Conservation (phyloP, 768 basidiomycete genomes). For the Phylloporus rhodoxanthus region DNA sequence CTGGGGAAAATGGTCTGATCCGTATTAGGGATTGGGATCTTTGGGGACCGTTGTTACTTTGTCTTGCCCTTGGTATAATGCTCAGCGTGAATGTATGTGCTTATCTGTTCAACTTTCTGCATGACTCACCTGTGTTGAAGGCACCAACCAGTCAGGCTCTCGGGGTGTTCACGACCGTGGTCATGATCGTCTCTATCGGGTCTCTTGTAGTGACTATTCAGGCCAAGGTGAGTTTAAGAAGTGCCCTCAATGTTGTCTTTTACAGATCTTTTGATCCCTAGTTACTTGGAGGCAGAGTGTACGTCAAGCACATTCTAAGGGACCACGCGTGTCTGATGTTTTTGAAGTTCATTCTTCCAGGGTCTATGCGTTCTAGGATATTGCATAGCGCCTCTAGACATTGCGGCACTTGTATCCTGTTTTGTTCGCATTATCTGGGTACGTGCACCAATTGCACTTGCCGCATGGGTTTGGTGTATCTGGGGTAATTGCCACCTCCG, state of each 20-base stretch:
- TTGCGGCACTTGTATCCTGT: slow-evolving; percentile 82
- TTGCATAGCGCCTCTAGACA: slow-evolving; percentile 87
- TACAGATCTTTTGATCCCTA: slow-evolving; percentile 23
- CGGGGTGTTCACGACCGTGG: slow-evolving; percentile 88
- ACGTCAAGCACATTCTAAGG: slow-evolving; percentile 22
- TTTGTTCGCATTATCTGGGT: slow-evolving; percentile 84
- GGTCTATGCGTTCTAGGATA: slow-evolving; percentile 93
- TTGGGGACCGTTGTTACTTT: slow-evolving; percentile 90
- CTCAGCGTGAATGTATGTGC: slow-evolving; percentile 72
- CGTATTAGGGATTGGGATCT: slow-evolving; percentile 86
- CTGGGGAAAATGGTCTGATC: slow-evolving; percentile 2
- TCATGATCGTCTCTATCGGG: slow-evolving; percentile 87
- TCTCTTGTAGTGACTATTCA: slow-evolving; percentile 92
- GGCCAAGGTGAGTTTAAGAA: slow-evolving; percentile 62
- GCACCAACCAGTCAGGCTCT: slow-evolving; percentile 80
- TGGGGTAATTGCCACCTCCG: slow-evolving; percentile 61
- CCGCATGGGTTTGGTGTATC: slow-evolving; percentile 93
- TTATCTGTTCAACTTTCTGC: neutral
- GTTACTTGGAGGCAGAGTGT: slow-evolving; percentile 83
- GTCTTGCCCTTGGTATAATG: slow-evolving; percentile 74
- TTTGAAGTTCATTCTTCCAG: slow-evolving; percentile 84
- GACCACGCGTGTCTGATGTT: neutral
- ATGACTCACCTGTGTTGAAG: slow-evolving; percentile 35
- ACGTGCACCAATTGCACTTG: slow-evolving; percentile 76
- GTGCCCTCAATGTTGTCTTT: neutral